Base-by-base conservation (phyloP, 2,329 filamentous ascomycete genomes). In the Paraphaeosphaeria sporulosa region DNA sequence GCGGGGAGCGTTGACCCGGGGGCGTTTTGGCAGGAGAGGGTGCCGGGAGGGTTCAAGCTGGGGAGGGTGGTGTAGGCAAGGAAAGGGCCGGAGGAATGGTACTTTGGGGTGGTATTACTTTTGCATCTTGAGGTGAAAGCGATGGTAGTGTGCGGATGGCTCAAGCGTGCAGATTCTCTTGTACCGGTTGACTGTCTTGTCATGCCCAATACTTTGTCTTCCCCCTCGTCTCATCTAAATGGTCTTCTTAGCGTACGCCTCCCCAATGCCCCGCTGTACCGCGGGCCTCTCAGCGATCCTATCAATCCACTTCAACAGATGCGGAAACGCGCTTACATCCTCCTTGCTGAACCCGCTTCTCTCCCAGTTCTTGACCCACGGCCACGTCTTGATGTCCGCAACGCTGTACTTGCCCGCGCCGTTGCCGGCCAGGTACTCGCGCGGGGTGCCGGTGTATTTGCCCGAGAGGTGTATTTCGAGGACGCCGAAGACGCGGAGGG, bases 321-420 rank as follows among this genome's bases (percentile, higher is more conserved):
- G 80, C 25, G 84, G 84, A 71, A 85, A 86, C 1, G 70, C 63
- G 19, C 80, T 70, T 71, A 86, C 78, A 27, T 86, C 82, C 61
- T 85, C 79, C 57, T 81, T 67, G 3, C 76, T 80, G 64, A 83
- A 80, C 0, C 81, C 80, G 32, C 66, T 73, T 47, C 70, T 68
- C 63, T 79, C 75, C 80, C 81, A 85, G 5, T 71, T 74, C 66
- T 79, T 82, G 38, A 84, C 75, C 82, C 82, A 85, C 30, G 81
- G 76, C 82, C 82, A 85, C 1, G 82, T 80, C 60, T 82, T 82
- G 57, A 86, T 84, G 64, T 86, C 84, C 10, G 84, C 83, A 23
- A 85, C 76, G 19, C 77, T 80, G 70, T 86, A 87, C 67, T 83
- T 85, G n/a, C 84, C 84, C 67, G 83, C 83, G 4, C 84, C 84